A percentile compares a stretch with the other conserved stretches of the same genome.
These are phyloP conservation scores for Taiwanofungus camphoratus DNA, from an alignment of 1,284 basidiomycete genomes.

Conservation along the genomic window DNA sequence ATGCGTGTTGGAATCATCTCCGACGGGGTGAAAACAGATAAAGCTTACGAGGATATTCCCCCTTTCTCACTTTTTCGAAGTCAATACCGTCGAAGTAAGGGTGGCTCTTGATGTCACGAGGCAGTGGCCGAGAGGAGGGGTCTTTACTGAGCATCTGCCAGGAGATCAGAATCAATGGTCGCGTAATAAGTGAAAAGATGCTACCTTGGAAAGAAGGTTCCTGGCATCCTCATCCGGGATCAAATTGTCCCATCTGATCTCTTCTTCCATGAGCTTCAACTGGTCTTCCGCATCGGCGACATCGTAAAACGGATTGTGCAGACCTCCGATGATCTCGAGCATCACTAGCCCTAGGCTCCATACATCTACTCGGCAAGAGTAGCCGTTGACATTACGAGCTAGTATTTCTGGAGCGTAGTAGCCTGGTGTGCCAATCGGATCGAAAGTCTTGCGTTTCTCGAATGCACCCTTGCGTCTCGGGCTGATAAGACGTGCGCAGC, in stretches of 20 bases:
- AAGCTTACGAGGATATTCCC: constrained; percentile 1
- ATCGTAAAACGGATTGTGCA: constrained; percentile 3
- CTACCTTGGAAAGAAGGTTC: constrained; percentile 9
- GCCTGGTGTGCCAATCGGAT: constrained; percentile 14
- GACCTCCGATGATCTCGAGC: constrained; percentile 15
- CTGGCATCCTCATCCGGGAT: constrained; percentile 5
- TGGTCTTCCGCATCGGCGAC: not conserved
- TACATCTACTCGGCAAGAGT: constrained; percentile 17
- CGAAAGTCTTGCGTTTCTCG: not conserved
- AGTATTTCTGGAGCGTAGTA: constrained; percentile 21
- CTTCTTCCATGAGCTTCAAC: constrained; percentile 2
- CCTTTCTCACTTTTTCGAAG: not conserved
- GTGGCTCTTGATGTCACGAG: constrained; percentile 12
- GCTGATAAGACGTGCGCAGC: constrained; percentile 12
- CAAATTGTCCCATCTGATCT: not conserved
- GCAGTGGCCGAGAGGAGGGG: constrained; percentile 11
- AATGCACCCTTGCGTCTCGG: not conserved
- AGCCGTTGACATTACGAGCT: not conserved
- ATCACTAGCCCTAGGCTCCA: constrained; percentile 21
- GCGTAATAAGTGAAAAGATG: too few species aligned
- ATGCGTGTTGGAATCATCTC: too few species aligned
- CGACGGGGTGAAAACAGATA: not conserved
- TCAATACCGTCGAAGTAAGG: constrained; percentile 12
- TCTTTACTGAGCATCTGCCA: constrained; percentile 16
- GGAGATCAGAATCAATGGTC: too few species aligned